Evolutionary conservation across 768 basidiomycete species (phyloP).

Genomic region (Termitomyces sp.): DNA sequence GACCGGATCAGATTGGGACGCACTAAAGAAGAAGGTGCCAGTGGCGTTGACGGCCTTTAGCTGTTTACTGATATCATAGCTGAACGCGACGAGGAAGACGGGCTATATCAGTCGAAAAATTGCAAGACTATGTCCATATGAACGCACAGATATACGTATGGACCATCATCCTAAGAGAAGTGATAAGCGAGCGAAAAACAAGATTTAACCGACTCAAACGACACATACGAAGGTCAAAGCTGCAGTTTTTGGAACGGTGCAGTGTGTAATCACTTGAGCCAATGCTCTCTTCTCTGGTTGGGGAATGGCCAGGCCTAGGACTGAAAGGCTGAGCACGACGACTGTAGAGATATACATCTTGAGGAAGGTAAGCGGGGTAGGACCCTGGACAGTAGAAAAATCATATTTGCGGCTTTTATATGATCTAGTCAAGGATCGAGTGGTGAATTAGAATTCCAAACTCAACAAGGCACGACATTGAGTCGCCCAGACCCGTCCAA

Average conservation of each 20-base stretch:
- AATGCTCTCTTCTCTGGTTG: slow-evolving; percentile 11
- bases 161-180: slow-evolving; percentile 15
- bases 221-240: slow-evolving; percentile 15
- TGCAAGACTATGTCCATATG: background rate
- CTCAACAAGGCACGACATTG: background rate
- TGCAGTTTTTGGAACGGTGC: slow-evolving; percentile 14
- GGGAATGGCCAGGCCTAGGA: slow-evolving; percentile 6
- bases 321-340: slow-evolving; percentile 6
- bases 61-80: slow-evolving; percentile 7
- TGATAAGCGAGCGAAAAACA: background rate
- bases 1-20: background rate
- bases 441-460: background rate
- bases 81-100: background rate
- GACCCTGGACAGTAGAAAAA: background rate
- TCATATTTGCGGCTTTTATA: background rate
- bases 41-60: slow-evolving; percentile 16
- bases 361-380: background rate
- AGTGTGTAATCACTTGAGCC: slow-evolving; percentile 14
- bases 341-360: slow-evolving; percentile 9
- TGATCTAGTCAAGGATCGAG: no score
- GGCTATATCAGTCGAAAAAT: background rate
- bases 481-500: background rate
- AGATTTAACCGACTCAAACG: background rate
- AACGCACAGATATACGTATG: slow-evolving; percentile 11
- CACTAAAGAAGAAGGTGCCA: slow-evolving; percentile 29